Base-by-base conservation (phyloP, 352 stramenopile genomes). In the Phytopythium cucurbitacearum region DNA sequence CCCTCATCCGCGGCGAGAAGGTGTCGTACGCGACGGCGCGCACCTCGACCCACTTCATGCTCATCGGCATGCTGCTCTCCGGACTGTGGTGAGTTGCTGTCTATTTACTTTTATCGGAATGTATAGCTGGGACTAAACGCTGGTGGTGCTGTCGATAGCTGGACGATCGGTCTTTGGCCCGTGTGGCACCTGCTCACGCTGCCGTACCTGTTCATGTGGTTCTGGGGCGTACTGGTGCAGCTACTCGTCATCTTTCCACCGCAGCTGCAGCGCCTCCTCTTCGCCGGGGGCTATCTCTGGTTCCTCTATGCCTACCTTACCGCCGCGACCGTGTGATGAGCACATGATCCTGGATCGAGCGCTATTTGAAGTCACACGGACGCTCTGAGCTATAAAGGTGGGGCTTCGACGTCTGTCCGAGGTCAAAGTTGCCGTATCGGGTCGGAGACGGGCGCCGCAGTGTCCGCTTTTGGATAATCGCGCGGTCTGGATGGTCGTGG, bases 131-230 rank as follows among this genome's bases (percentile, higher is more conserved):
- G 3, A 7, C 16, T 46, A 44, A 34, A 52, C 16, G 40, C n/a
- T 9, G 35, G 40, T 15, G 40, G 11, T 40, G 42, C n/a, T 32
- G 37, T 37, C 16, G 40, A 33, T 51, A 91, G 80, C 63, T 80
- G 87, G 48, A 65, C 69, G n/a, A 66, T 91, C 46, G 80, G 76
- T 5, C 73, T 91, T 62, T 91, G 80, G 77, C 77, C 80, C 1
- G 71, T 89, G 38, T 91, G 80, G 80, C 61, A 80, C 34, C 86
- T 74, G 80, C 62, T 91, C 36, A 91, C 80, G 38, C 28, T 87
- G 43, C 75, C 76, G 40, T 88, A 88, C 59, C 63, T 91, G 48
- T 85, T 91, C 66, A 91, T 91, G 77, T 85, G 76, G 69, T 87
- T 86, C 44, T 91, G 80, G 80, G 80, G 80, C 40, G 67, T 91